A percentile compares a stretch with the other conserved stretches of the same genome.
These are phyloP conservation scores for Dendrocalamus sinicus DNA, from an alignment of 176 grass and related monocot genomes.

Conservation along the genomic window DNA sequence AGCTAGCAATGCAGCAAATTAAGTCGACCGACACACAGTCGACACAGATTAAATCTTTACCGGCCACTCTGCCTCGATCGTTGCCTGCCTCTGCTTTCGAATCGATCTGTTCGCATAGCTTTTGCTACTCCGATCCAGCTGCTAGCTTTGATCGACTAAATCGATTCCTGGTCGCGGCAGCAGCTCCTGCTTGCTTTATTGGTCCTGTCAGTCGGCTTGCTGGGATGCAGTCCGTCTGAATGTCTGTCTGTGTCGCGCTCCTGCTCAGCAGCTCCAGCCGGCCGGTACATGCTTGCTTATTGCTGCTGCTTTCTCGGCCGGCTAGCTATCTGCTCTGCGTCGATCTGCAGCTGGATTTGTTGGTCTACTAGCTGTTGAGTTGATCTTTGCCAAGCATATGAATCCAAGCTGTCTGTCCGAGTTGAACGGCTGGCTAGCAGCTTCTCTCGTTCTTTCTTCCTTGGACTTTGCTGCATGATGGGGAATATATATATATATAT, in stretches of 20 bases:
- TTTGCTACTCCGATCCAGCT: no score
- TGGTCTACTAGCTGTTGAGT: not conserved
- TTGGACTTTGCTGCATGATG: slow-evolving; percentile 32
- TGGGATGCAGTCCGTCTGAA: not conserved
- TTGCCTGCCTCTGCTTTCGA: no score
- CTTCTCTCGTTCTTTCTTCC: slow-evolving; percentile 2
- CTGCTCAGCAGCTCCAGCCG: not conserved
- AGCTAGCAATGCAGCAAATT: no score
- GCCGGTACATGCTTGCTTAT: no score
- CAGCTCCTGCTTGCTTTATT: not conserved
- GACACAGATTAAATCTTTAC: no score
- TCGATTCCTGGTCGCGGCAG: not conserved
- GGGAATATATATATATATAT: no score
- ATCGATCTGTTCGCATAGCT: no score
- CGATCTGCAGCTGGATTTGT: not conserved
- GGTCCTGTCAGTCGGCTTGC: not conserved
- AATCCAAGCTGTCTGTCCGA: slow-evolving; percentile 23
- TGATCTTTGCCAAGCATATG: slow-evolving; percentile 12
- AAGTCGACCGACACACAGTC: no score
- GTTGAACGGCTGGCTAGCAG: no score
- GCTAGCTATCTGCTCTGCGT: no score
- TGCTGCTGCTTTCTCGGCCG: not conserved
- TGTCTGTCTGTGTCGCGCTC: not conserved
- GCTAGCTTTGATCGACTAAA: not conserved
- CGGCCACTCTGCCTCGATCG: no score